Percentiles rank a stretch among this genome's conserved stretches.
phyloP scores from a whole-genome alignment of 1,139 yeast genomes.

The Ogataea hybrid region DNA sequence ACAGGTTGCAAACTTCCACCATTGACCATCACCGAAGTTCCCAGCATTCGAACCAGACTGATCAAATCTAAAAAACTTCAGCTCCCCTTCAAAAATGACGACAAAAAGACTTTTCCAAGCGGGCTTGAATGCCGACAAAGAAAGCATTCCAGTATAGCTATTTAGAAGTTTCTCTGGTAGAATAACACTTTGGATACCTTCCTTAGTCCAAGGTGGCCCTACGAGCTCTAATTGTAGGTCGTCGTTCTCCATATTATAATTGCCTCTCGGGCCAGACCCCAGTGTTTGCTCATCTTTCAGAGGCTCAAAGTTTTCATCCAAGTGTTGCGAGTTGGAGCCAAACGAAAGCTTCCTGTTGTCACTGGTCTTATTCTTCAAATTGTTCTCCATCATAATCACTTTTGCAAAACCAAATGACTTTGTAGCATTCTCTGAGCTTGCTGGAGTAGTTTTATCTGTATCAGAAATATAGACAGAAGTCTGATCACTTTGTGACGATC shows the following conservation, averaged over 20 bases:
- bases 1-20: constrained; percentile 41
- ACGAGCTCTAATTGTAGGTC: constrained; percentile 62
- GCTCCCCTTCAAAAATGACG: constrained; percentile 57
- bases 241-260: constrained; percentile 36
- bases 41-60: constrained; percentile 16
- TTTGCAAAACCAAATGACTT: constrained; percentile 25
- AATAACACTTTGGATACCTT: constrained; percentile 56
- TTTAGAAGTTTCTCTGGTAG: constrained; percentile 14
- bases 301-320: constrained; percentile 9
- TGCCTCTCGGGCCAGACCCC: constrained; percentile 6
- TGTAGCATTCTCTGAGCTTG: constrained; percentile 1
- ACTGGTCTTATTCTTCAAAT: constrained; percentile 16
- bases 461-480: constrained; percentile 9
- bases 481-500: constrained; percentile 1
- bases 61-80: constrained; percentile 50
- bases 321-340: constrained; percentile 9
- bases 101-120: constrained; percentile 51
- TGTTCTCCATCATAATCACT: constrained; percentile 23
- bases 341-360: constrained; percentile 19
- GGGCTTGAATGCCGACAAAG: constrained; percentile 1
- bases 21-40: constrained; percentile 60
- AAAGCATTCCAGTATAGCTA: constrained; percentile 6
- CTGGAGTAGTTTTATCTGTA: background rate
- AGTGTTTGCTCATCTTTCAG: constrained; percentile 10
- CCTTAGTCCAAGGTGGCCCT: constrained; percentile 81